Evolutionary conservation across 2,329 filamentous ascomycete species (phyloP), one percentile per base, ranked within the genome.

Genomic region (Epicoccum sorghinum): DNA sequence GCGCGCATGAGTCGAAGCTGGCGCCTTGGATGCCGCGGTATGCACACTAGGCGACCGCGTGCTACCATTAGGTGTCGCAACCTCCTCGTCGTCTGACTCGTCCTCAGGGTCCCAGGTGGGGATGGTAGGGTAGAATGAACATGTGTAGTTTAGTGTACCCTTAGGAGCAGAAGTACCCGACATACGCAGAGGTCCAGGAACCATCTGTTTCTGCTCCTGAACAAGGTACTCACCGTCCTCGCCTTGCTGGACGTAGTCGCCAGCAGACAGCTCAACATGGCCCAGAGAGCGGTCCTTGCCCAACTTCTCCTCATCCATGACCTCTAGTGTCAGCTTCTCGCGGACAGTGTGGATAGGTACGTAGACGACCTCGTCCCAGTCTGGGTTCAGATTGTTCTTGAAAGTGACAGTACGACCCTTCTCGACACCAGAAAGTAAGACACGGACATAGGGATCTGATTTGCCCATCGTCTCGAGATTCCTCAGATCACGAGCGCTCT

Each of bases 381-480:
- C 89, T 2, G 95, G 95, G 71, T 96, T 91, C 53, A 99, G 85
- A 58, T 97, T 96, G 77, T 96, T 99, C 72, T 91, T 88, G 80
- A 95, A 96, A 0, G 93, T 98, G 45, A 99, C 95, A 2, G 95
- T 98, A 53, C 93, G 87, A 8, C 86, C 92, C 75, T 93, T 96
- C 71, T 95, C 89, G 52, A 98, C 87, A 40, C 95, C 93, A 42
- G 93, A 96, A 7, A 97, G 83, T 47, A 97, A 77, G 1, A 98
- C 89, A 37, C 93, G 88, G 22, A 88, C 90, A 67, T 99, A 99
- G 0, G 95, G 91, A 74, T 99, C 96, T 0, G 95, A 98, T 77
- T 98, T 98, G 76, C 95, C 95, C 75, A 99, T 86, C 2, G 91
- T 91, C 76, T 99, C 95, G 47, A 97, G 83, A 73, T 99, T 99